Base-by-base conservation (phyloP, 1,139 yeast species). In the Geotrichum aggregatum region DNA sequence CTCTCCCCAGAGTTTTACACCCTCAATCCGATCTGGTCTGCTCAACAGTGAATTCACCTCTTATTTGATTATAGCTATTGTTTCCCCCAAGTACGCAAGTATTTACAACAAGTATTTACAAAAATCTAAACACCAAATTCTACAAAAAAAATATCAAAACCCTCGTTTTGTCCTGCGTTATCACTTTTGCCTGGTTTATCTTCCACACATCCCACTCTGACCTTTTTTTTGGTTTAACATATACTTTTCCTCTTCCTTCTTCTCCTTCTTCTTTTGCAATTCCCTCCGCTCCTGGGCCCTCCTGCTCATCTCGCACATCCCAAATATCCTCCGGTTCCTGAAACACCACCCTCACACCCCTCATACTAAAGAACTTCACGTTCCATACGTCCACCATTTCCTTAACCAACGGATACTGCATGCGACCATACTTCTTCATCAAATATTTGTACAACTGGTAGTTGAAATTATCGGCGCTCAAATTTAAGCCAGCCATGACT, bases 371-470 rank as follows among this genome's bases (percentile, higher is more conserved):
- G 24, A 22, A 40, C 14, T 16, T 14, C n/a, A 22, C 11, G n/a
- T 40, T 40, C 43, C 43, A 40, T 11, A 7, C 13, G 5, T 21
- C 10, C 13, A 40, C 43, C n/a, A 40, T 11, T 3, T 21, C 30
- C n/a, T 40, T 40, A 5, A 40, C 43, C 6, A 24, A n/a, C 4
- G 43, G 43, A 22, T 40, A 40, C 30, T 40, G 43, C 30, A 24
- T 40, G 7, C 43, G 43, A 14, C 43, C 30, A 28, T 40, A 24
- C 14, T 22, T 7, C 16, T 40, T 40, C 31, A 40, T 40, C 31
- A 8, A 14, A 11, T 22, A 22, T n/a, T 40, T 40, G 33, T 40
- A 40, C 14, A 22, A 10, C 16, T 40, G 43, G 18, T 40, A 21
- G 13, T 16, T 16, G 13, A 13, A 13, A 11, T 16, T 11, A 3